Percentiles rank a stretch among this genome's conserved stretches.
These are phyloP conservation scores for Arthromyces matolae DNA, from an alignment of 768 basidiomycete species.

Conservation along the genomic window DNA sequence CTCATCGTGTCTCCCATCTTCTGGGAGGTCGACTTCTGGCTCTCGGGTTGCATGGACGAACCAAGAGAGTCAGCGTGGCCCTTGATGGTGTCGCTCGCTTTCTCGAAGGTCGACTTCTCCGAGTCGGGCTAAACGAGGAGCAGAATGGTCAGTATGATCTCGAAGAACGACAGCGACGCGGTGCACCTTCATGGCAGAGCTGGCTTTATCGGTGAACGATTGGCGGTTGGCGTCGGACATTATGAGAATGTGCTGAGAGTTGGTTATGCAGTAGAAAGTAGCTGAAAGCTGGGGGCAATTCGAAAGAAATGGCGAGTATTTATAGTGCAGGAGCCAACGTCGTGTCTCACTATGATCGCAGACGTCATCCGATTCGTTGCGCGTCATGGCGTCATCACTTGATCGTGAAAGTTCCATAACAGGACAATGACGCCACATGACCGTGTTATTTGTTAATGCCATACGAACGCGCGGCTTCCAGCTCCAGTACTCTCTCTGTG, in stretches of 20 bases:
- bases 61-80: constrained; percentile 44
- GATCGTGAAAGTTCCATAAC: no score
- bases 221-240: constrained; percentile 60
- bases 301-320: neutral
- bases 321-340: neutral
- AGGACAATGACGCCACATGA: no score
- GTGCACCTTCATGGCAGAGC: constrained; percentile 46
- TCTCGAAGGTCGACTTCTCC: constrained; percentile 53
- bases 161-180: no score
- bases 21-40: constrained; percentile 52
- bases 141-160: neutral
- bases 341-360: constrained; percentile 1
- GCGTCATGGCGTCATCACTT: no score
- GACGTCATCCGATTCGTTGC: no score
- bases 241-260: constrained; percentile 9
- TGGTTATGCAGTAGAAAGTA: neutral
- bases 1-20: constrained; percentile 43
- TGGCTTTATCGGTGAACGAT: constrained; percentile 56
- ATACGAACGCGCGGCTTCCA: no score
- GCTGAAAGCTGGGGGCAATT: neutral
- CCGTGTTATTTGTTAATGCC: no score
- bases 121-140: constrained; percentile 46
- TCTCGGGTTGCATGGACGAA: constrained; percentile 48
- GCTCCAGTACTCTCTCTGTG: no score
- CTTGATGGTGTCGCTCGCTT: constrained; percentile 45